These are phyloP conservation scores for Cicer judaicum DNA, from an alignment of 306 rosid genomes.

Conservation along the genomic window DNA sequence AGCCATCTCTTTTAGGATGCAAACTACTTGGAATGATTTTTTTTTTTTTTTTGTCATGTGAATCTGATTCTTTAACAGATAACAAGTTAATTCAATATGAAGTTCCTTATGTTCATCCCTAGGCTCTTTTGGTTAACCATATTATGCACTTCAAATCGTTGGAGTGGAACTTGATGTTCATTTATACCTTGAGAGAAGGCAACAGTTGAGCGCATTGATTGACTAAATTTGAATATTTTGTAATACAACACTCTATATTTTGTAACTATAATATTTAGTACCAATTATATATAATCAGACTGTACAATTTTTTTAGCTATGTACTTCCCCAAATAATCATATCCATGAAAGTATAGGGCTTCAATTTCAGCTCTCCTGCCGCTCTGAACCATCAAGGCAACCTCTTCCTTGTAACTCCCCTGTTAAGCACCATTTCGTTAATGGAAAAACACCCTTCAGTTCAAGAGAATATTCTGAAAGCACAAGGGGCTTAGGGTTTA, in stretches of 20 bases:
- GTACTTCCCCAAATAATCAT: slow-evolving; percentile 77
- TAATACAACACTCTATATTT: background rate
- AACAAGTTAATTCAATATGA: no score
- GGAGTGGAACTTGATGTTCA: no score
- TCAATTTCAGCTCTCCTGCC: slow-evolving; percentile 84
- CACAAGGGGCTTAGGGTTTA: background rate
- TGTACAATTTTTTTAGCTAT: slow-evolving; percentile 80
- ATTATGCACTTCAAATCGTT: no score
- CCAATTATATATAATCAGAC: slow-evolving; percentile 61
- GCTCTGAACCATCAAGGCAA: slow-evolving; percentile 67
- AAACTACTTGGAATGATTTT: no score
- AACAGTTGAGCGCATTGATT: no score
- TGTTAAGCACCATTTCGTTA: slow-evolving; percentile 47
- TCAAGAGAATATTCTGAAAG: slow-evolving; percentile 6
- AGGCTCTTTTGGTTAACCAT: no score
- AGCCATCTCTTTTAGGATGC: no score
- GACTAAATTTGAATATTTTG: no score
- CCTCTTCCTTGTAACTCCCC: slow-evolving; percentile 81
- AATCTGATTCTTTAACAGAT: no score
- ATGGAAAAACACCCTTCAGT: background rate
- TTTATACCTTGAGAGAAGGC: no score
- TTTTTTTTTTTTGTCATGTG: no score
- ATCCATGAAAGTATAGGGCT: slow-evolving; percentile 80
- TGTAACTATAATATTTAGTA: background rate
- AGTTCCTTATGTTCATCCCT: no score